These are phyloP conservation scores for Zarea fungicola DNA, from an alignment of 2,329 filamentous ascomycete genomes.

Conservation along the genomic window DNA sequence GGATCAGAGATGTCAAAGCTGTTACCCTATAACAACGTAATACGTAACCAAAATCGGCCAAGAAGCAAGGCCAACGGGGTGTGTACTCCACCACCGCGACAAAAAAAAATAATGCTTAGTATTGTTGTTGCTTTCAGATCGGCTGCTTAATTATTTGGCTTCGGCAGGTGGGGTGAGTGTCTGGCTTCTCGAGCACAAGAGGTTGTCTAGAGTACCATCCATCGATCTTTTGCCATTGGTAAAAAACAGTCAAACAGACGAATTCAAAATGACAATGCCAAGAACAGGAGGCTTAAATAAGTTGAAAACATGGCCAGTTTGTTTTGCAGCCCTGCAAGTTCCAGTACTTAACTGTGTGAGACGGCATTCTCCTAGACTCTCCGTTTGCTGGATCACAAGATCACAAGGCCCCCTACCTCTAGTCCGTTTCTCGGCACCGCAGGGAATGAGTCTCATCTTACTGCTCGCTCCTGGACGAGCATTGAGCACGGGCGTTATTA, in stretches of 20 bases:
- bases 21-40: constrained; percentile 29
- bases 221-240: too few species aligned
- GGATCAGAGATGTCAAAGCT: constrained; percentile 9
- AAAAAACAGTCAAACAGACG: too few species aligned
- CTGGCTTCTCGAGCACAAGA: background rate
- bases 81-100: constrained; percentile 7
- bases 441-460: background rate
- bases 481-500: background rate
- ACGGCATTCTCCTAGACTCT: constrained; percentile 3
- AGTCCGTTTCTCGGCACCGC: background rate
- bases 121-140: constrained; percentile 3
- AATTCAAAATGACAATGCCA: too few species aligned
- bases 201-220: too few species aligned
- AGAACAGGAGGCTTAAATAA: too few species aligned
- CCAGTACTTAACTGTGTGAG: too few species aligned
- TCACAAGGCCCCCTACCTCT: background rate
- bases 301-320: too few species aligned
- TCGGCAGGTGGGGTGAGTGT: constrained; percentile 1
- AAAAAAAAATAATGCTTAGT: background rate
- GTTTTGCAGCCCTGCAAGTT: too few species aligned
- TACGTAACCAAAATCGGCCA: constrained; percentile 14
- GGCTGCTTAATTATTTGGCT: background rate
- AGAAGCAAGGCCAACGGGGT: constrained; percentile 5
- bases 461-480: background rate
- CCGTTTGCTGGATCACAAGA: constrained; percentile 6